Evolutionary conservation across 2,329 filamentous ascomycete genomes (phyloP).

Genomic region (Epichloe sibirici): DNA sequence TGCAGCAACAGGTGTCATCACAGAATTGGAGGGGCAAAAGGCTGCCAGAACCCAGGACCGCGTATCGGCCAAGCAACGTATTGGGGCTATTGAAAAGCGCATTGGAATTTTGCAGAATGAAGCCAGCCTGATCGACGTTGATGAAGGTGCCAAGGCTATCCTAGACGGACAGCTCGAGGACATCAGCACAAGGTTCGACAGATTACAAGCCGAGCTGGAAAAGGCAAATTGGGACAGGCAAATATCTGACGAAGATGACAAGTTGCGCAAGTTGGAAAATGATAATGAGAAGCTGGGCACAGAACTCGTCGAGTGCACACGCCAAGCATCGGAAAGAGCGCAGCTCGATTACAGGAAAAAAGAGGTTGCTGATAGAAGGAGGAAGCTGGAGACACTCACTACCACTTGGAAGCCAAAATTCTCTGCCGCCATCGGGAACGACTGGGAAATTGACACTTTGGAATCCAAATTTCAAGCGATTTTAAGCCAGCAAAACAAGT

Average conservation of each 20-base stretch:
- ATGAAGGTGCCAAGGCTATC: conserved; percentile 72
- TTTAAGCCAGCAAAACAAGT: conserved; percentile 42
- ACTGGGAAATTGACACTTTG: conserved; percentile 59
- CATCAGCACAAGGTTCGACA: conserved; percentile 48
- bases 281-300: conserved; percentile 58
- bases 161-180: conserved; percentile 65
- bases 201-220: conserved; percentile 50
- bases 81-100: conserved; percentile 61
- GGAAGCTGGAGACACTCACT: conserved; percentile 64
- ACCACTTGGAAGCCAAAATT: conserved; percentile 64
- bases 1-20: conserved; percentile 58
- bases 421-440: conserved; percentile 44
- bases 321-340: conserved; percentile 69
- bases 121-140: conserved; percentile 61
- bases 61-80: conserved; percentile 58
- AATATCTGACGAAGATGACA: conserved; percentile 52
- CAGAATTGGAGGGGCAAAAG: conserved; percentile 61
- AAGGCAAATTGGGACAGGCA: conserved; percentile 57
- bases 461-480: conserved; percentile 58
- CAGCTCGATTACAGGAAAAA: conserved; percentile 75
- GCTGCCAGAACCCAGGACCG: conserved; percentile 64
- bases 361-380: conserved; percentile 60
- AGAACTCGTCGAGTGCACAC: conserved; percentile 77
- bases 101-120: conserved; percentile 53
- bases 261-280: conserved; percentile 57